Percentiles rank a stretch among this genome's conserved stretches.
Conservation (phyloP, 257 asterid species). For the Osmanthus fragrans region DNA sequence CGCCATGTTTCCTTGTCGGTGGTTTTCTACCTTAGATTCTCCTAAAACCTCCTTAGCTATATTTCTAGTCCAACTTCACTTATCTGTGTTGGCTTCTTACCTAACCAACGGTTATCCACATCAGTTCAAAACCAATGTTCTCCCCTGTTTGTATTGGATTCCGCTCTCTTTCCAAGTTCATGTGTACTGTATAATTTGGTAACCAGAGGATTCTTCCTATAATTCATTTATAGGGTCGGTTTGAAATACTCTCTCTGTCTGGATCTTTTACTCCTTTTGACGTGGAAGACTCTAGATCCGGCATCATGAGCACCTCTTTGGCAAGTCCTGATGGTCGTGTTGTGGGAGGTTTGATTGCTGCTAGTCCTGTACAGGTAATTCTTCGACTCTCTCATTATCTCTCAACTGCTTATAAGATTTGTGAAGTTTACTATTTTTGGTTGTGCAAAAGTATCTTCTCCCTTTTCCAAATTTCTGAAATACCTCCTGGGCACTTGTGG, state of each 20-base stretch:
- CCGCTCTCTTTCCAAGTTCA: not conserved
- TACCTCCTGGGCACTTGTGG: too few relatives aligned
- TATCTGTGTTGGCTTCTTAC: too few relatives aligned
- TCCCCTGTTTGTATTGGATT: not conserved
- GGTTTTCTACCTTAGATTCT: not conserved
- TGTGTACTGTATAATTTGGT: not conserved
- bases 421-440: not conserved
- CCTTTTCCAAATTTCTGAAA: too few relatives aligned
- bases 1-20: too few relatives aligned
- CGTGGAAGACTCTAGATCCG: conserved; percentile 56
- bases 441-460: too few relatives aligned
- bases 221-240: conserved; percentile 49
- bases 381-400: not conserved
- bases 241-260: conserved; percentile 61
- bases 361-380: conserved; percentile 73
- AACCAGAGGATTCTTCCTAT: not conserved
- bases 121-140: not conserved
- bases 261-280: conserved; percentile 85
- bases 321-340: conserved; percentile 89
- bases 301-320: conserved; percentile 70
- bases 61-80: not conserved
- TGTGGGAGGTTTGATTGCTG: conserved; percentile 80
- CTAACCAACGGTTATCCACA: too few relatives aligned
- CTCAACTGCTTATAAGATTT: not conserved
- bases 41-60: not conserved